These are phyloP conservation scores for Acrodontium crateriforme DNA, from an alignment of 2,329 filamentous ascomycete genomes.

Conservation along the genomic window DNA sequence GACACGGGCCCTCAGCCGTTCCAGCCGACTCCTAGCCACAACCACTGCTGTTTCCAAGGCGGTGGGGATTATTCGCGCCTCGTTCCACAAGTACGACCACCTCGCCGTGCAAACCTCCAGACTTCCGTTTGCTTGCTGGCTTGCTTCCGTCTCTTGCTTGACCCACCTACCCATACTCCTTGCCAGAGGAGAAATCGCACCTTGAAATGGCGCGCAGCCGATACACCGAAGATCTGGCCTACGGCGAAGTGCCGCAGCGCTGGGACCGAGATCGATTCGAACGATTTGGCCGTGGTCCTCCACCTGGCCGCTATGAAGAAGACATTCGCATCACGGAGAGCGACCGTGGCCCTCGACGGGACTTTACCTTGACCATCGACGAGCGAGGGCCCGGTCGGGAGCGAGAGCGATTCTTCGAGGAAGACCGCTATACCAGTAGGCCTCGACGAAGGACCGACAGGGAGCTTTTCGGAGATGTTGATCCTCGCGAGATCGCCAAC, in stretches of 20 bases:
- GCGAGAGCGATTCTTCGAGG: constrained; percentile 37
- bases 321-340: constrained; percentile 28
- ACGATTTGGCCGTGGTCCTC: constrained; percentile 24
- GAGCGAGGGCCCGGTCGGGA: constrained; percentile 30
- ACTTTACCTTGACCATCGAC: constrained; percentile 26
- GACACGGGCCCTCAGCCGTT: too few relatives aligned
- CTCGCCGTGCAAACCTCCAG: too few relatives aligned
- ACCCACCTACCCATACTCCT: too few relatives aligned
- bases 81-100: too few relatives aligned
- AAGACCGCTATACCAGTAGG: constrained; percentile 34
- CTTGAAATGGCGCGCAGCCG: too few relatives aligned
- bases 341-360: constrained; percentile 25
- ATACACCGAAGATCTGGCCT: constrained; percentile 30
- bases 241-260: constrained; percentile 31
- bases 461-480: constrained; percentile 34
- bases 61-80: too few relatives aligned
- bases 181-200: too few relatives aligned
- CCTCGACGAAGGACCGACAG: constrained; percentile 23
- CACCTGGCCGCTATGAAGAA: constrained; percentile 27
- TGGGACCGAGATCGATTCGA: constrained; percentile 40
- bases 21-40: too few relatives aligned
- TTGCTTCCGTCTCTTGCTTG: too few relatives aligned
- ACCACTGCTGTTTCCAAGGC: too few relatives aligned
- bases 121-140: too few relatives aligned
- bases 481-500: constrained; percentile 32